Base-by-base conservation (phyloP, 2,329 filamentous ascomycete genomes). In the Diaporthe nobilis region DNA sequence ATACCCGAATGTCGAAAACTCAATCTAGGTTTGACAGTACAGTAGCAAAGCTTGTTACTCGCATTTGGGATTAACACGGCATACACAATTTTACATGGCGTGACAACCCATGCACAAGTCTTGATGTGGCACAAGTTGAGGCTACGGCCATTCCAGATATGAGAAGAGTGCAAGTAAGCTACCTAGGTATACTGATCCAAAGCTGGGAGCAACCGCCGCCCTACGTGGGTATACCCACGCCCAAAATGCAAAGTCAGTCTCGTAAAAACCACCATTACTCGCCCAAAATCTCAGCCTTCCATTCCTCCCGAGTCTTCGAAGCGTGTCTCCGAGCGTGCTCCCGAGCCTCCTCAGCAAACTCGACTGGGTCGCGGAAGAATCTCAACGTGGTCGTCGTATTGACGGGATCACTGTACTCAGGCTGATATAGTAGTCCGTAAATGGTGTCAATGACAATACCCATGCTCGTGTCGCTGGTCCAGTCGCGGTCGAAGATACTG, bases 381-480 rank as follows among this genome's bases (percentile, higher is more conserved):
- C 31, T 49, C 22, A 76, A 44, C 1, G 75, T 42, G 2, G 25
- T 39, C 31, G n/a, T 61, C 10, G 75, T 75, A 37, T 68, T 72
- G 65, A 79, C 72, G n/a, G 75, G 72, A 37, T 79, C 78, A 15
- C 68, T 76, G 20, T 47, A 7, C 31, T 80, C 77, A 1, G 78
- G 77, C 47, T 77, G 73, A 25, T 71, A 76, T 5, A 80, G 71
- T 4, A 80, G 68, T 1, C 65, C 75, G 49, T 74, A 79, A 12
- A 80, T 68, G 1, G 74, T 77, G 42, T 79, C 74, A 10, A 80
- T 58, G 34, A 79, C 17, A n/a, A 71, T 42, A 28, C 71, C 58
- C 70, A 79, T 78, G 39, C 75, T 77, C 12, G 75, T 80, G 71
- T 80, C 77, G n/a, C 74, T 72, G 4, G 77, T 80, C 79, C 76